Conservation (phyloP, 306 rosid genomes). For the Casuarina cunninghamiana region DNA sequence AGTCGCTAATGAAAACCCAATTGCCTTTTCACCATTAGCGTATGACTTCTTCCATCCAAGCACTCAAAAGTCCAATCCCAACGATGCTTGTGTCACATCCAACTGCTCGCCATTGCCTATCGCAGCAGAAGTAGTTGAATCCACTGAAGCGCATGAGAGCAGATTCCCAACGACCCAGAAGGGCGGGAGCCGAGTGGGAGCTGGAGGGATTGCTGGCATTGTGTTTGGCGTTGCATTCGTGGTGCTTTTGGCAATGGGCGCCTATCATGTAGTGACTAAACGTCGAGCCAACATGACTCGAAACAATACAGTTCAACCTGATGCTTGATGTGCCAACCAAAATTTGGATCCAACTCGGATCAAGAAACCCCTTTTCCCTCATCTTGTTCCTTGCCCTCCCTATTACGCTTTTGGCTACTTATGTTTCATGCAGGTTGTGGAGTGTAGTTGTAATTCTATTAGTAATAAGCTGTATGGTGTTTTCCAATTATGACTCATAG, state of each 20-base stretch:
- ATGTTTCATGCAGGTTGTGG: slow-evolving; percentile 23
- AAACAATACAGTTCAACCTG: slow-evolving; percentile 45
- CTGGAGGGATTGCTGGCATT: slow-evolving; percentile 57
- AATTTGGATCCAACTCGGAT: slow-evolving; percentile 1
- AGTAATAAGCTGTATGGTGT: slow-evolving; percentile 16
- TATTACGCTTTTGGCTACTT: background rate
- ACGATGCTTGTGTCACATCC: slow-evolving; percentile 52
- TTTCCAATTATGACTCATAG: background rate
- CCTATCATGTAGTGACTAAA: slow-evolving; percentile 46
- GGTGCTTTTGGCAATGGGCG: slow-evolving; percentile 65
- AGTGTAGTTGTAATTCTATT: slow-evolving; percentile 22
- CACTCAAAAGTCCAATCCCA: slow-evolving; percentile 32
- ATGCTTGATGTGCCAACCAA: slow-evolving; percentile 35
- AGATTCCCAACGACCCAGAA: slow-evolving; percentile 27
- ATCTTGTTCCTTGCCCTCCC: slow-evolving; percentile 14
- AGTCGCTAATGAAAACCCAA: slow-evolving; percentile 53
- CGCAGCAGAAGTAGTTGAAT: slow-evolving; percentile 64
- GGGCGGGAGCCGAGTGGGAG: slow-evolving; percentile 38
- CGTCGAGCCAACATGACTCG: slow-evolving; percentile 54
- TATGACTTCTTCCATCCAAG: slow-evolving; percentile 83
- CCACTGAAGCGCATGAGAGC: slow-evolving; percentile 53
- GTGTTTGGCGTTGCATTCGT: slow-evolving; percentile 57
- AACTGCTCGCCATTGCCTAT: slow-evolving; percentile 75
- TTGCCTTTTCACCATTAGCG: slow-evolving; percentile 70
- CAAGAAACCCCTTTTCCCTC: background rate